A percentile compares a stretch with the other conserved stretches of the same genome.
phyloP scores from a whole-genome alignment of 257 asterid species.

The Misopates orontium region DNA sequence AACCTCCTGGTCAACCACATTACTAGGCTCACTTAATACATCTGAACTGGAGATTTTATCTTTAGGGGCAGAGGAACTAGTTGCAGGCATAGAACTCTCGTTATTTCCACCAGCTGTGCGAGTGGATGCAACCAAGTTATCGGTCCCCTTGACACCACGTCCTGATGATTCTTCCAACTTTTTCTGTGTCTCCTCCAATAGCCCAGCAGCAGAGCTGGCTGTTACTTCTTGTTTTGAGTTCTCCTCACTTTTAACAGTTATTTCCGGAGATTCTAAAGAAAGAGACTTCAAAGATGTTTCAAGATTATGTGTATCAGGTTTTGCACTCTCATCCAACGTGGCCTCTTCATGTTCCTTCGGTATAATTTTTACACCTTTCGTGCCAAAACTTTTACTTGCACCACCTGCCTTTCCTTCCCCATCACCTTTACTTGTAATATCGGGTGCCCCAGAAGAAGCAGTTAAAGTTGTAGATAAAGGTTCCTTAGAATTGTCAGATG shows the following conservation, averaged over 20 bases:
- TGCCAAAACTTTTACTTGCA: conserved; percentile 31
- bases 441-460: conserved; percentile 35
- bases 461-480: conserved; percentile 24
- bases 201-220: conserved; percentile 27
- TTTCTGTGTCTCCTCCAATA: conserved; percentile 24
- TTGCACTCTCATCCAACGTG: conserved; percentile 28
- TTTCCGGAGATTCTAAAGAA: conserved; percentile 40
- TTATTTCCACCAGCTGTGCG: neutral
- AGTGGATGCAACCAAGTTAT: conserved; percentile 14
- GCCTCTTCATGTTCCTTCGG: conserved; percentile 37
- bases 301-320: conserved; percentile 19
- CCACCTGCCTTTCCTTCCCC: conserved; percentile 5
- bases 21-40: conserved; percentile 24
- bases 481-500: conserved; percentile 37
- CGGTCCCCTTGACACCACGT: conserved; percentile 22
- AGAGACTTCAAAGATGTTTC: conserved; percentile 37
- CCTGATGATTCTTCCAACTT: conserved; percentile 35
- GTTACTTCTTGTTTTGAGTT: conserved; percentile 34
- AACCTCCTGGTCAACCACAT: conserved; percentile 31
- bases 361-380: conserved; percentile 26
- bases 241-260: conserved; percentile 31
- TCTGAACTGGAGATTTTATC: conserved; percentile 25
- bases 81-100: conserved; percentile 27
- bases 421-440: conserved; percentile 11
- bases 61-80: conserved; percentile 31